phyloP scores from a whole-genome alignment of 768 basidiomycete genomes.

The Kwoniella heveanensis region DNA sequence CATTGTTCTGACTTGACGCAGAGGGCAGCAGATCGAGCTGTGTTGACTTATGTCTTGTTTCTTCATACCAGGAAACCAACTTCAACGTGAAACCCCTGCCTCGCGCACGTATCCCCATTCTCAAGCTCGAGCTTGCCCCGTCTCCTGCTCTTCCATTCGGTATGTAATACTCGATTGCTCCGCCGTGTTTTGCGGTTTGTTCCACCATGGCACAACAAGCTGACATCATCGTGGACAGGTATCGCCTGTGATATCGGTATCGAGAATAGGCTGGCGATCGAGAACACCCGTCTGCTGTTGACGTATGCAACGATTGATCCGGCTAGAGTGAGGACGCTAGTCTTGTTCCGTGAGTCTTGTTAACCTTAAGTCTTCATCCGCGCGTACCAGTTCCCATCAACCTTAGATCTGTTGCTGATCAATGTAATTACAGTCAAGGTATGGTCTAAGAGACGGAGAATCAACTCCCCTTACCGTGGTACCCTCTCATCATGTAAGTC shows the following conservation, averaged over 20 bases:
- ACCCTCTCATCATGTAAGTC: conserved; percentile 79
- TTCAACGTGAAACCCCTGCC: conserved; percentile 83
- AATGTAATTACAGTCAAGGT: conserved; percentile 75
- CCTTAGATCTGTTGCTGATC: no score
- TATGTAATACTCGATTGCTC: no score
- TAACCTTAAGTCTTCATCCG: no score
- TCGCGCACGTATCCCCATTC: conserved; percentile 96
- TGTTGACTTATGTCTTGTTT: no score
- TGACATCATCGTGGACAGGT: conserved; percentile 69
- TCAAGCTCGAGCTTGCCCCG: conserved; percentile 87
- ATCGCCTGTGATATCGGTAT: conserved; percentile 99
- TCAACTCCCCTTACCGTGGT: conserved; percentile 97
- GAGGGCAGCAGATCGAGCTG: no score
- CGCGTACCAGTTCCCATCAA: no score
- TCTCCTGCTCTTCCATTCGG: conserved; percentile 55
- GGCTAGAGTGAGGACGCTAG: conserved; percentile 85
- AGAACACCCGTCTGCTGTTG: conserved; percentile 93
- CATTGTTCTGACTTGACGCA: no score
- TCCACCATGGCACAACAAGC: background rate
- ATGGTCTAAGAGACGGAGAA: conserved; percentile 97
- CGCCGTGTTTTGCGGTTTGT: no score
- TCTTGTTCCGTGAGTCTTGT: conserved; percentile 82
- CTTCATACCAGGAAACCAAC: conserved; percentile 45
- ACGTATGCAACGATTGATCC: conserved; percentile 98
- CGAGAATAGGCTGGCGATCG: conserved; percentile 92